Evolutionary conservation across 1,284 basidiomycete species (phyloP).

Genomic region (Mixia osmundae): DNA sequence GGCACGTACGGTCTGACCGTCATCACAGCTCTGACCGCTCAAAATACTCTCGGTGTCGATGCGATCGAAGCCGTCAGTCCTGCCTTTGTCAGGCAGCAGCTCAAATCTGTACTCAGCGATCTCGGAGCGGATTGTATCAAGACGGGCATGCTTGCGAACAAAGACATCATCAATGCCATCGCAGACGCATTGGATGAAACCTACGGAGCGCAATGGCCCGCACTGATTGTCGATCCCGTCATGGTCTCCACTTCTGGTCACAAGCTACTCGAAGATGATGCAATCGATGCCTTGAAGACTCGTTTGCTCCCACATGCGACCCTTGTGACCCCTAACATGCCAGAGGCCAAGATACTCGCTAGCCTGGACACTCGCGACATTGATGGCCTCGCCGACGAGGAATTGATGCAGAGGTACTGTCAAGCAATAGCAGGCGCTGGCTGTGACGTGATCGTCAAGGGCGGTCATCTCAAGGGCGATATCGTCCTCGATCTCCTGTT

Average conservation of each 20-base stretch:
- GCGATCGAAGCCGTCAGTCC: conserved; percentile 28
- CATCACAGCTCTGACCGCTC: conserved; percentile 69
- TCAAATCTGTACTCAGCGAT: conserved; percentile 49
- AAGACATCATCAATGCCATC: conserved; percentile 24
- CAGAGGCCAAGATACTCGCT: conserved; percentile 52
- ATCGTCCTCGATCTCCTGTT: conserved; percentile 58
- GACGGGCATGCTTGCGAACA: conserved; percentile 56
- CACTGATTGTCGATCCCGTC: conserved; percentile 62
- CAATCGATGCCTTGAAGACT: conserved; percentile 35
- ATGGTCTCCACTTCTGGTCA: conserved; percentile 84
- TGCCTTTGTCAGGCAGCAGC: conserved; percentile 28
- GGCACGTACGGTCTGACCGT: conserved; percentile 67
- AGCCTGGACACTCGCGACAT: conserved; percentile 15
- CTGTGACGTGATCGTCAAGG: conserved; percentile 55
- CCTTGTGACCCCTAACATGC: conserved; percentile 67
- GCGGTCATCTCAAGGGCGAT: conserved; percentile 40
- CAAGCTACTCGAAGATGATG: conserved; percentile 42
- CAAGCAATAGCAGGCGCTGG: conserved; percentile 31
- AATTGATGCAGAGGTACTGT: conserved; percentile 37
- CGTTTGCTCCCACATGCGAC: conserved; percentile 47
- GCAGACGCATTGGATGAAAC: conserved; percentile 17
- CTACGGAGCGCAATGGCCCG: conserved; percentile 1
- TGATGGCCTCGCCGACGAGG: conserved; percentile 28
- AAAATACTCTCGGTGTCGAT: conserved; percentile 68
- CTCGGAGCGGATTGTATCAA: conserved; percentile 54